Evolutionary conservation across 2,329 filamentous ascomycete species (phyloP).

Genomic region (Alternaria infectoria): DNA sequence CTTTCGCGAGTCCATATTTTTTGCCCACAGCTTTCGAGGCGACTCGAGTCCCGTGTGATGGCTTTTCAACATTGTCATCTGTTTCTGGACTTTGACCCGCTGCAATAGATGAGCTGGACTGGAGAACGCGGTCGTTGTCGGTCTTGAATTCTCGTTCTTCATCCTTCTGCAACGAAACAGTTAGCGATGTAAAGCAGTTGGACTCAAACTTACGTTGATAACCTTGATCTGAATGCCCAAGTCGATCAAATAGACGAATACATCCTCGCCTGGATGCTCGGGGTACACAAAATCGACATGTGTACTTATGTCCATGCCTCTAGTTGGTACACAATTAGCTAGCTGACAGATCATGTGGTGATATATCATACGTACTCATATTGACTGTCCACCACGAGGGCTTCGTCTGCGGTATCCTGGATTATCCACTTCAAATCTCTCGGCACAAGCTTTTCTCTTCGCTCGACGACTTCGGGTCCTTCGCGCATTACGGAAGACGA

Average conservation of each 20-base stretch:
- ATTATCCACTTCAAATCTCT: too few relatives aligned
- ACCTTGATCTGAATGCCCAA: not conserved
- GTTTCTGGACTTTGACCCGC: not conserved
- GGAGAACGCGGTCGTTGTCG: not conserved
- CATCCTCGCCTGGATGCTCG: not conserved
- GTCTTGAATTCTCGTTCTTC: not conserved
- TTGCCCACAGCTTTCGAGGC: not conserved
- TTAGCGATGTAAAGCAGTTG: not conserved
- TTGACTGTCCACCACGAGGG: too few relatives aligned
- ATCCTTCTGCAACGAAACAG: fast-evolving
- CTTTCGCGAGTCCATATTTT: not conserved
- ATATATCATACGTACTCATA: too few relatives aligned
- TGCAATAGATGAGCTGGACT: not conserved
- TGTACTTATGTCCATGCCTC: too few relatives aligned
- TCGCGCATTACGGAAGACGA: too few relatives aligned
- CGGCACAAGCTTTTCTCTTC: too few relatives aligned
- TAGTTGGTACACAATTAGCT: too few relatives aligned
- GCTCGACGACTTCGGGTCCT: too few relatives aligned
- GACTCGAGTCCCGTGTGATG: not conserved
- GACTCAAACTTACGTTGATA: not conserved
- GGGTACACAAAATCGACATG: not conserved
- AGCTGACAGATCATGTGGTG: too few relatives aligned
- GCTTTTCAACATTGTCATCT: not conserved
- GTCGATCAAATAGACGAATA: not conserved
- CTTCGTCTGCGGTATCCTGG: too few relatives aligned